Evolutionary conservation across 371 early-diverging fungal genomes (phyloP).

Genomic region (Lichtheimia corymbifera): DNA sequence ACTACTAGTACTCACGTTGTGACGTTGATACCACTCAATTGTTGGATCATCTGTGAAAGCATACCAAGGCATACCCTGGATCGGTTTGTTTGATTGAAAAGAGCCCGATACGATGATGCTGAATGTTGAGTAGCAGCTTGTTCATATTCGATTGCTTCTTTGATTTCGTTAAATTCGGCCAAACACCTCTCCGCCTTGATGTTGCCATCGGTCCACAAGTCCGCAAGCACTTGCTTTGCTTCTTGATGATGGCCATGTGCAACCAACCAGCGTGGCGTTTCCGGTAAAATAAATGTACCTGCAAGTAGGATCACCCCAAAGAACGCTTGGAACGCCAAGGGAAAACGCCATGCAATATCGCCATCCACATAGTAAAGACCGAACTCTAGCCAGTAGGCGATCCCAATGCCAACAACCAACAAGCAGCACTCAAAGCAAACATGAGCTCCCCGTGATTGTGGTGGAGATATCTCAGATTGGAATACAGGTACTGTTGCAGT

Average conservation of each 20-base stretch:
- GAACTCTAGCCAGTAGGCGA: slow-evolving; percentile 43
- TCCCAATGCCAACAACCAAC: slow-evolving; percentile 34
- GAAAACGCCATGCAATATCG: slow-evolving; percentile 48
- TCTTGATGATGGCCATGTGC: slow-evolving; percentile 44
- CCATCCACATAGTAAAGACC: slow-evolving; percentile 36
- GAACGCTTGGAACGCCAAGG: slow-evolving; percentile 46
- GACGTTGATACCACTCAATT: slow-evolving; percentile 47
- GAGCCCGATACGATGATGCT: slow-evolving; percentile 42
- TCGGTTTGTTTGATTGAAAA: slow-evolving; percentile 51
- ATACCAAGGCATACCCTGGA: slow-evolving; percentile 51
- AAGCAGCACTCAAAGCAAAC: slow-evolving; percentile 37
- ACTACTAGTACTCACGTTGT: background rate
- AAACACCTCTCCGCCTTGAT: slow-evolving; percentile 43
- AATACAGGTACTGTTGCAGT: slow-evolving; percentile 52
- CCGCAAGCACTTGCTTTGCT: slow-evolving; percentile 38
- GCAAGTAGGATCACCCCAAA: slow-evolving; percentile 42
- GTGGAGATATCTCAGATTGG: slow-evolving; percentile 53
- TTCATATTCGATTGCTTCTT: slow-evolving; percentile 48
- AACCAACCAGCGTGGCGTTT: slow-evolving; percentile 62
- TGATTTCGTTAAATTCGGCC: slow-evolving; percentile 47
- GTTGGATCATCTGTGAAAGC: slow-evolving; percentile 53
- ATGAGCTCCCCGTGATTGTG: slow-evolving; percentile 41
- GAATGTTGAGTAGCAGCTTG: slow-evolving; percentile 35
- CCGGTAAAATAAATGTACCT: slow-evolving; percentile 51
- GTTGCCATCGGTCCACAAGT: slow-evolving; percentile 47